These are phyloP conservation scores for Brassica carinata DNA, from an alignment of 345 rosid species.

Conservation along the genomic window DNA sequence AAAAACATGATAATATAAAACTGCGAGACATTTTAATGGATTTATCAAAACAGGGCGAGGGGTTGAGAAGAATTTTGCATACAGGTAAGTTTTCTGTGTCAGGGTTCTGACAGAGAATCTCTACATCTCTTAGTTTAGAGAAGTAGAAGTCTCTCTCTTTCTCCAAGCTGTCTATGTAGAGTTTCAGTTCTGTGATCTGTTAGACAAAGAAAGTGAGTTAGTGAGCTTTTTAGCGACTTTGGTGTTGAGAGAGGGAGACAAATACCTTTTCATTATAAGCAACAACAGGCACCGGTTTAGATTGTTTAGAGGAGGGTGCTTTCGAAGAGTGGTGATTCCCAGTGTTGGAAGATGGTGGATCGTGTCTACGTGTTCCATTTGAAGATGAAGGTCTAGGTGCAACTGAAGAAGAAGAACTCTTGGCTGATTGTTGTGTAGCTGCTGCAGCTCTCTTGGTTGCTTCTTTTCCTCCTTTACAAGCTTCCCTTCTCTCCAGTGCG, in stretches of 20 bases:
- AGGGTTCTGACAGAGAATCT: constrained; percentile 79
- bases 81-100: constrained; percentile 70
- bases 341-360: constrained; percentile 49
- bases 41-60: not conserved
- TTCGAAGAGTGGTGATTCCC: constrained; percentile 53
- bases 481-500: constrained; percentile 87
- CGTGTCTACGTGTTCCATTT: constrained; percentile 59
- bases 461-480: constrained; percentile 92
- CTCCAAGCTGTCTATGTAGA: constrained; percentile 90
- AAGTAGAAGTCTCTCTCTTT: constrained; percentile 98
- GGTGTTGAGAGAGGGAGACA: not conserved
- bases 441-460: constrained; percentile 65
- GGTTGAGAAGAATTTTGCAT: constrained; percentile 17
- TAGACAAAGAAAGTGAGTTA: constrained; percentile 8
- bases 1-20: not conserved
- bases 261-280: constrained; percentile 85
- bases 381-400: constrained; percentile 64
- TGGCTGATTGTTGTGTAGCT: constrained; percentile 61
- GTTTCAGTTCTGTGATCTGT: constrained; percentile 94
- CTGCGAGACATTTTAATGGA: not conserved
- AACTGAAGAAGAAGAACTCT: constrained; percentile 53
- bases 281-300: constrained; percentile 56
- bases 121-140: constrained; percentile 83
- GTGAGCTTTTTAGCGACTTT: not conserved
- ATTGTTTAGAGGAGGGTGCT: constrained; percentile 52